Conservation (phyloP, 306 rosid genomes). For the Alnus rubra region DNA sequence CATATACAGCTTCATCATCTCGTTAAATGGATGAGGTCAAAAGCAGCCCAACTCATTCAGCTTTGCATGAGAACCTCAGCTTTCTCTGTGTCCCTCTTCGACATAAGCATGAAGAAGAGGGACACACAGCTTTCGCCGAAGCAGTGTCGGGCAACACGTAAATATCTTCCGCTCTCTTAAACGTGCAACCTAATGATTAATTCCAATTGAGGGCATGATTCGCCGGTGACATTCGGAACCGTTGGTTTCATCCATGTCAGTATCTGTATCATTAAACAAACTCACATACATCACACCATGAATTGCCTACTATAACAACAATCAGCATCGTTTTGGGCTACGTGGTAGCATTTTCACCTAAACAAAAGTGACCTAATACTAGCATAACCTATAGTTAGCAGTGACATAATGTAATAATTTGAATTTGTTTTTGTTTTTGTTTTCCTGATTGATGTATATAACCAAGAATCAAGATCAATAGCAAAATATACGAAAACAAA, state of each 20-base stretch:
- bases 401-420: background rate
- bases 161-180: conserved; percentile 63
- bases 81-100: conserved; percentile 46
- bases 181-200: conserved; percentile 47
- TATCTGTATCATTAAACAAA: conserved; percentile 41
- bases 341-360: background rate
- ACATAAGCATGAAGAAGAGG: conserved; percentile 64
- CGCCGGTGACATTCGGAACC: conserved; percentile 33
- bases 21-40: conserved; percentile 67
- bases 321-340: background rate
- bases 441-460: background rate
- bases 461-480: background rate
- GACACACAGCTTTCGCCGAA: conserved; percentile 56
- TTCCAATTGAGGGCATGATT: conserved; percentile 63
- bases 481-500: background rate
- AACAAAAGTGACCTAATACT: background rate
- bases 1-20: conserved; percentile 86
- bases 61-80: conserved; percentile 72
- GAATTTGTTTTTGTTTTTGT: background rate
- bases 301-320: background rate
- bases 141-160: conserved; percentile 38
- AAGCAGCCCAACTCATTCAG: conserved; percentile 59
- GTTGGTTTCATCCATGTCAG: conserved; percentile 55
- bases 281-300: conserved; percentile 11
- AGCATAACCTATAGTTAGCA: background rate